Percentiles rank a stretch among this genome's conserved stretches.
phyloP scores from a whole-genome alignment of 306 rosid genomes.

The Delonix regia region DNA sequence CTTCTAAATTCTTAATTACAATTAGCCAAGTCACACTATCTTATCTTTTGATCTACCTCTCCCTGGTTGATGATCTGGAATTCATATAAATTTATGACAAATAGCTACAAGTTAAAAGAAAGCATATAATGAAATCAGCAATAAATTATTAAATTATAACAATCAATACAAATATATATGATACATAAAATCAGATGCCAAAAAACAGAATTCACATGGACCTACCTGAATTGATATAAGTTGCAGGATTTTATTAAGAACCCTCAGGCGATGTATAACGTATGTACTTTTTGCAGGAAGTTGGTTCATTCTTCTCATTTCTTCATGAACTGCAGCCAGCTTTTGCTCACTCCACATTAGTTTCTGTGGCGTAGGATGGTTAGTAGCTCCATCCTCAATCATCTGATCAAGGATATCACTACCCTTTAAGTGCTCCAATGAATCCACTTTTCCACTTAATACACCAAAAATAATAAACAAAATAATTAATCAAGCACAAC shows the following conservation, averaged over 20 bases:
- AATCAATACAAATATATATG: neutral
- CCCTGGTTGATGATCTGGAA: neutral
- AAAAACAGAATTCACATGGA: neutral
- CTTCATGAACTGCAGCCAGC: conserved; percentile 64
- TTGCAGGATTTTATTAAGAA: conserved; percentile 80
- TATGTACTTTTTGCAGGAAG: conserved; percentile 71
- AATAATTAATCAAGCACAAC: conserved; percentile 4
- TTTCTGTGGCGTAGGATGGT: conserved; percentile 47
- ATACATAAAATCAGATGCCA: neutral
- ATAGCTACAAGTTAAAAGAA: neutral
- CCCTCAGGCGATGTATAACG: conserved; percentile 72
- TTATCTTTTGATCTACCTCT: neutral
- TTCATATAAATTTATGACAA: neutral
- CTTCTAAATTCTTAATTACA: neutral
- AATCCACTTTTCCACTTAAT: conserved; percentile 31
- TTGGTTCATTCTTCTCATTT: conserved; percentile 56
- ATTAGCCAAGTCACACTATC: neutral
- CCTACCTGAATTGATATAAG: conserved; percentile 75
- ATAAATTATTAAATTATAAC: conserved; percentile 5
- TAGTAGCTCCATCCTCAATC: conserved; percentile 47
- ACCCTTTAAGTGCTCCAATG: conserved; percentile 32
- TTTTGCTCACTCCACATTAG: conserved; percentile 53
- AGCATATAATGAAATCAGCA: neutral
- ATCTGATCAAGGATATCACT: conserved; percentile 37
- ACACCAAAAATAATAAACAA: conserved; percentile 2